These are phyloP conservation scores for Agaricus blazei DNA, from an alignment of 768 basidiomycete genomes.

Conservation along the genomic window DNA sequence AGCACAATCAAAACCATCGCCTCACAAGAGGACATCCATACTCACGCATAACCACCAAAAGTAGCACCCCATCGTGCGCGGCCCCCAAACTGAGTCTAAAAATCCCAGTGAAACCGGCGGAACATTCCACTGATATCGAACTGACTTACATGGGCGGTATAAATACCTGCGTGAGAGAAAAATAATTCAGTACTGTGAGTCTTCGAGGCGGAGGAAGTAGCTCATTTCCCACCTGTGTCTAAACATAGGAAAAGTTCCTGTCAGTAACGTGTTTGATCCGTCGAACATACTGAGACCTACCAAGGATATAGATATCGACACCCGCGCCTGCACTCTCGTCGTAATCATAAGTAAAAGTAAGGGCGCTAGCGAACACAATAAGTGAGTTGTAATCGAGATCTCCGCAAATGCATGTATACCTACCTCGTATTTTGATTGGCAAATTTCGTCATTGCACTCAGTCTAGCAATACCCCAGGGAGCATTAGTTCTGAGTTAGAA, in stretches of 20 bases:
- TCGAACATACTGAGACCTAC: conserved; percentile 13
- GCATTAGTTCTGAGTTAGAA: conserved; percentile 20
- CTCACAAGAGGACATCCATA: background rate
- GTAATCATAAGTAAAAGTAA: conserved; percentile 19
- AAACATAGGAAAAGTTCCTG: background rate
- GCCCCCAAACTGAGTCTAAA: conserved; percentile 27
- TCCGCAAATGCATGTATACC: background rate
- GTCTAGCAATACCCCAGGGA: conserved; percentile 25
- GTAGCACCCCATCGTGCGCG: conserved; percentile 33
- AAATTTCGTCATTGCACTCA: conserved; percentile 17
- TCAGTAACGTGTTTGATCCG: background rate
- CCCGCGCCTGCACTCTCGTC: conserved; percentile 14
- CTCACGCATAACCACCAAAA: conserved; percentile 18
- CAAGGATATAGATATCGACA: conserved; percentile 35
- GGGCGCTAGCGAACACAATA: background rate
- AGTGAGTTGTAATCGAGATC: background rate
- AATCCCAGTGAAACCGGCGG: background rate
- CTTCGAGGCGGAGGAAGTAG: background rate
- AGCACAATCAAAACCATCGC: background rate
- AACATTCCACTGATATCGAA: background rate
- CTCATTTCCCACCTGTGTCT: conserved; percentile 19
- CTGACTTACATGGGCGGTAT: conserved; percentile 16
- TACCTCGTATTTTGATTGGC: conserved; percentile 10
- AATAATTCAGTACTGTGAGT: background rate
- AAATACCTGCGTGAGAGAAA: conserved; percentile 15